Conservation (phyloP, 116 monocot genomes). For the Phalaenopsis hybrid region DNA sequence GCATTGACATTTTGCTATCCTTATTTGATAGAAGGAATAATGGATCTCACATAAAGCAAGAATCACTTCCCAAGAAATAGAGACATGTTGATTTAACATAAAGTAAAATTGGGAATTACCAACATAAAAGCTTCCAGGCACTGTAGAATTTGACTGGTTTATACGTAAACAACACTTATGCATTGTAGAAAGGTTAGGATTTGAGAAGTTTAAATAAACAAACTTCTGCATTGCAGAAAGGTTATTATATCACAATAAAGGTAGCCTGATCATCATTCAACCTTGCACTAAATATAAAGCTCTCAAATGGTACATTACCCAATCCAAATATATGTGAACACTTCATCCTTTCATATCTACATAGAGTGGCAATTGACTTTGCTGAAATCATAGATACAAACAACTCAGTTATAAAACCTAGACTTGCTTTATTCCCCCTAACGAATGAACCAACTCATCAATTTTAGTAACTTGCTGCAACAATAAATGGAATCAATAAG, state of each 20-base stretch:
- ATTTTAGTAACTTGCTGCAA: background rate
- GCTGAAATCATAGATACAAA: background rate
- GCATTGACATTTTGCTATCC: background rate
- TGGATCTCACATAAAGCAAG: background rate
- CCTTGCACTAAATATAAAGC: background rate
- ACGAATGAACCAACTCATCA: background rate
- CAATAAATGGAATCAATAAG: background rate
- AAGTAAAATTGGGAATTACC: background rate
- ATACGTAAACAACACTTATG: background rate
- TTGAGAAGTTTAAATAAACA: background rate
- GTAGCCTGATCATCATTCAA: background rate
- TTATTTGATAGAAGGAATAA: background rate
- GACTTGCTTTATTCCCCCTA: background rate
- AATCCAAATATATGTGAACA: background rate
- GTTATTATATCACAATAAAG: slow-evolving; percentile 1
- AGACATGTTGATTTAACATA: background rate
- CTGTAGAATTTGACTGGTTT: background rate
- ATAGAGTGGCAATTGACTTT: background rate
- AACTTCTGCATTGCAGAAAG: background rate
- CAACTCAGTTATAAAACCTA: background rate
- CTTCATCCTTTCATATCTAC: background rate
- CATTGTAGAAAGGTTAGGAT: background rate
- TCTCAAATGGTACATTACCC: background rate
- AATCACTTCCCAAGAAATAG: background rate
- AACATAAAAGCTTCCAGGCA: background rate